Base-by-base conservation (phyloP, 1,284 basidiomycete species). In the Microbotryum lychnidis-dioicae region DNA sequence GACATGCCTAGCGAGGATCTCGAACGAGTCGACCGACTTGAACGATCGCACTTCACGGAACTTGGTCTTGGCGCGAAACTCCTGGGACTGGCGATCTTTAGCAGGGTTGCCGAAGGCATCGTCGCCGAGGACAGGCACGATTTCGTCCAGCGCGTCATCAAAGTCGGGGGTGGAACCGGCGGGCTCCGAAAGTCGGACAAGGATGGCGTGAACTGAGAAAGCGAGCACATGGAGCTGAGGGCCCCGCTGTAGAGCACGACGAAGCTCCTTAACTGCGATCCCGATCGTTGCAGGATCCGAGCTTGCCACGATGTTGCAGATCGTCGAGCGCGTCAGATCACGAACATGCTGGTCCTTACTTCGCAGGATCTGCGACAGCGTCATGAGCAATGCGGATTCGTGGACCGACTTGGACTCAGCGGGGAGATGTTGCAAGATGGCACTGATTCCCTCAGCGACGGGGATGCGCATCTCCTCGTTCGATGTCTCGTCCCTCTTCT, bases 51-150 rank as follows among this genome's bases (percentile, higher is more conserved):
- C 92, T 77, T 97, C 92, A 25, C 87, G 82, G 84, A 91, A 88
- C 76, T 91, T 96, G 20, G 91, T 94, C 78, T 87, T 91, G 6
- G 70, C 60, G 29, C 72, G 69, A 83, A 92, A 96, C 29, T 87
- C 93, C 69, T 94, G 91, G 4, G 86, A 81, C 56, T 86, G 84
- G 0, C 89, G 87, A 72, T 97, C 91, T 74, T 91, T 90, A 12
- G 88, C 89, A 0, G 91, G 93, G 71, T 91, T 85, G 18, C 94
- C 94, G 73, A 97, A 97, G 57, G 97, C 82, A 60, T 97, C 94
- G 72, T 97, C 94, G 1, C 88, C 84, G 2, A 91, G 86, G 44
- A 97, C 79, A 70, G 88, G 83, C 0, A 87, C 85, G 2, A 90
- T 79, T 68, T 90, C 86, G 45, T 81, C 80, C 51, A 93, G 85